Conservation (phyloP, 306 rosid species). For the Lagenaria siceraria region DNA sequence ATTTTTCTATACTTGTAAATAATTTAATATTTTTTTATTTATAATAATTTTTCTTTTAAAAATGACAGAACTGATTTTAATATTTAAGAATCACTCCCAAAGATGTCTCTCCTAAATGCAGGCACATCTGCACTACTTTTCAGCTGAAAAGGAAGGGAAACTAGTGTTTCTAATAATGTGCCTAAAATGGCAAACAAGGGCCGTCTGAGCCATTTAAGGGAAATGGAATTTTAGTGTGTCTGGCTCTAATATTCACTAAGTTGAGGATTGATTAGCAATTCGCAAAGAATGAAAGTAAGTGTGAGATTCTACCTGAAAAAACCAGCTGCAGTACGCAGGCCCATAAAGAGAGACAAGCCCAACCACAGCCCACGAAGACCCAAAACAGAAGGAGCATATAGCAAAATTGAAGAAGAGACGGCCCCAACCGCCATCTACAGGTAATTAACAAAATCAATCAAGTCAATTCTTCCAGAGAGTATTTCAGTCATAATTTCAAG, state of each 20-base stretch:
- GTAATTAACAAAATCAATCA: not conserved
- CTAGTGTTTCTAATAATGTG: not conserved
- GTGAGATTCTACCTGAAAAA: constrained; percentile 36
- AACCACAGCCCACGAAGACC: constrained; percentile 87
- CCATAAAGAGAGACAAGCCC: constrained; percentile 80
- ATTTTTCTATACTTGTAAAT: too few relatives aligned
- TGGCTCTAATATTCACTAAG: too few relatives aligned
- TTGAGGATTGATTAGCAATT: not conserved
- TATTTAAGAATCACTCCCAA: too few relatives aligned
- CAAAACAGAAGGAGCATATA: constrained; percentile 34
- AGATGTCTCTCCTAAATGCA: too few relatives aligned
- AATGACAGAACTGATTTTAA: too few relatives aligned
- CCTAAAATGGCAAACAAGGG: not conserved
- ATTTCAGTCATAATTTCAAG: not conserved
- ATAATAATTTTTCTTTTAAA: too few relatives aligned
- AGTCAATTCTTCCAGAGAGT: not conserved
- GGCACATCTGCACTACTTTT: too few relatives aligned
- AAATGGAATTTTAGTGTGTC: too few relatives aligned
- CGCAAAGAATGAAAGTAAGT: constrained; percentile 1
- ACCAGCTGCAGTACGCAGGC: constrained; percentile 65
- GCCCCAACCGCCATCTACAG: constrained; percentile 62
- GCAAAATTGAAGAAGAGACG: constrained; percentile 55
- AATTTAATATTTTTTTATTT: too few relatives aligned
- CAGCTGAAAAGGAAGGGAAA: not conserved
- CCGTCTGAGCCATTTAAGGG: too few relatives aligned